Conservation (phyloP, 1,284 basidiomycete genomes). For the Chondrostereum purpureum region DNA sequence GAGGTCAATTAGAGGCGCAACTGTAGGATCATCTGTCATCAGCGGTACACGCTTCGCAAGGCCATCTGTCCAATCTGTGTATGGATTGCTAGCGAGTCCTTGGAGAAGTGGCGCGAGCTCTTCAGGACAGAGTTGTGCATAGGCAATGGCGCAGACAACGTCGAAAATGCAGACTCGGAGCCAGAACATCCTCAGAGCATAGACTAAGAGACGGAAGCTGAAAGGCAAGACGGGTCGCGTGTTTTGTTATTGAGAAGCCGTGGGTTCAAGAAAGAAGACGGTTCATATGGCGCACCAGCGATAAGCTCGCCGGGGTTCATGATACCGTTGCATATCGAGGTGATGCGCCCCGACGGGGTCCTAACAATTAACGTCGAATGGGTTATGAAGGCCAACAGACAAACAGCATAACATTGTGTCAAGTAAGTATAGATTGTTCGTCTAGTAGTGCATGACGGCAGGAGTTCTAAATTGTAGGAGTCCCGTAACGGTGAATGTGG, state of each 20-base stretch:
- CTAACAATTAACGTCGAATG: no score
- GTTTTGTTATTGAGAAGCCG: not conserved
- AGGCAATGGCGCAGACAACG: not conserved
- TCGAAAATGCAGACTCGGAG: not conserved
- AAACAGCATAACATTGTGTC: no score
- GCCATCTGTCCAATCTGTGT: not conserved
- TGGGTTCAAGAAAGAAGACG: no score
- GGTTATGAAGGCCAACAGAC: no score
- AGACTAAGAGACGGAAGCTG: not conserved
- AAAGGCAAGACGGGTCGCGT: not conserved
- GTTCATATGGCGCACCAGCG: no score
- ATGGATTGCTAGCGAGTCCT: conserved; percentile 16
- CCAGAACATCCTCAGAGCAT: not conserved
- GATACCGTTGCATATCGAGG: no score
- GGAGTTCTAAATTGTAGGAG: no score
- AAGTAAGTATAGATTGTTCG: no score
- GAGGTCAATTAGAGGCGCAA: conserved; percentile 31
- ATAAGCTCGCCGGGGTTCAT: no score
- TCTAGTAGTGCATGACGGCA: no score
- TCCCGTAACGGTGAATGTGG: no score
- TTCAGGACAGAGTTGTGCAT: conserved; percentile 17
- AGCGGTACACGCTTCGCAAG: conserved; percentile 27
- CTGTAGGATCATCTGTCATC: conserved; percentile 27
- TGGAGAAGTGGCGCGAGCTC: conserved; percentile 20
- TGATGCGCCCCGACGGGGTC: no score